phyloP scores from a whole-genome alignment of 805 yeast species.

The Ogataea pini region DNA sequence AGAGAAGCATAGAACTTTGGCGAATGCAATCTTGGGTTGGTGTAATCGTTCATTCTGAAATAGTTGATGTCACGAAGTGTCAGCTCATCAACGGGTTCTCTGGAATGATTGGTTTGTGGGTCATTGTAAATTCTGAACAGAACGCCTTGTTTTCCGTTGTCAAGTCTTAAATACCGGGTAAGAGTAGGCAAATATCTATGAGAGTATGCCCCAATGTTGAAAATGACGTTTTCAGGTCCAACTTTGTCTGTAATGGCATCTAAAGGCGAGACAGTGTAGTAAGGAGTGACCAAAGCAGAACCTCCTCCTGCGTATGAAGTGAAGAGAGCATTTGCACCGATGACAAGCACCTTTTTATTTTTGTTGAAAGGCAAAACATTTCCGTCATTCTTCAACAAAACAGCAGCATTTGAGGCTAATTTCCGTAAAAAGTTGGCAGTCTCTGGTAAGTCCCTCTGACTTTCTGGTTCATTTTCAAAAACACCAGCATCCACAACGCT shows the following conservation, averaged over 20 bases:
- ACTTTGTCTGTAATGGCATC: conserved; percentile 42
- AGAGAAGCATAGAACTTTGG: conserved; percentile 49
- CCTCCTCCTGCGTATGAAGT: conserved; percentile 57
- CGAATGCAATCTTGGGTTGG: conserved; percentile 4
- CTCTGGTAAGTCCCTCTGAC: conserved; percentile 47
- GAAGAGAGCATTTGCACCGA: conserved; percentile 40
- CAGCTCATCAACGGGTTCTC: conserved; percentile 19
- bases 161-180: conserved; percentile 22
- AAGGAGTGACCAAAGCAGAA: conserved; percentile 51
- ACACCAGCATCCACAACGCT: conserved; percentile 43
- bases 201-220: conserved; percentile 37
- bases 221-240: conserved; percentile 26
- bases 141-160: conserved; percentile 28
- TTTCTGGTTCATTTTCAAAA: conserved; percentile 41
- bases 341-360: conserved; percentile 45
- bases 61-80: conserved; percentile 12
- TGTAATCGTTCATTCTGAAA: conserved; percentile 14
- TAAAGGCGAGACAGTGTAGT: conserved; percentile 49
- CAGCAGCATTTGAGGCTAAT: conserved; percentile 53
- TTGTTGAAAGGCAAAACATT: conserved; percentile 48
- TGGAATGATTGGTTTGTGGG: conserved; percentile 16
- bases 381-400: conserved; percentile 55
- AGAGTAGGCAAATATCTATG: conserved; percentile 38
- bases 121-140: conserved; percentile 29
- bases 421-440: conserved; percentile 45